Evolutionary conservation across 1,139 yeast genomes (phyloP).

Genomic region (Geotrichum reessii): DNA sequence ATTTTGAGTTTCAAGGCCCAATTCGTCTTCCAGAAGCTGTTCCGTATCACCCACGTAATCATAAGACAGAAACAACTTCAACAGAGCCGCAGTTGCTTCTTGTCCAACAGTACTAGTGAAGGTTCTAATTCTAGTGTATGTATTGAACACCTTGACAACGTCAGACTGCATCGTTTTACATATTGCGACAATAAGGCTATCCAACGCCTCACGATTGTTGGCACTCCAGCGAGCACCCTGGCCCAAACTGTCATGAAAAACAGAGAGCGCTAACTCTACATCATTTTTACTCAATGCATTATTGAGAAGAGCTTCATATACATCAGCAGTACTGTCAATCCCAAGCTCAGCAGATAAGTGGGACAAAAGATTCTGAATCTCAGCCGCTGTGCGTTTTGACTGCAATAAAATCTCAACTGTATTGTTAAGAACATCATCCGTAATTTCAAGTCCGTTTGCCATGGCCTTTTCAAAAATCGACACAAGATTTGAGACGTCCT

Average conservation of each 20-base stretch:
- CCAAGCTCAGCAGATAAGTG: conserved; percentile 8
- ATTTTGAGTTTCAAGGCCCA: conserved; percentile 40
- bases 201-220: conserved; percentile 33
- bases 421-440: conserved; percentile 14
- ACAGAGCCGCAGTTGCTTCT: conserved; percentile 45
- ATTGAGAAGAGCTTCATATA: conserved; percentile 13
- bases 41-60: conserved; percentile 55
- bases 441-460: conserved; percentile 4
- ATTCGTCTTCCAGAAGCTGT: conserved; percentile 54
- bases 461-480: not conserved
- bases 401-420: conserved; percentile 15
- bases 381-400: conserved; percentile 1
- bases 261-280: conserved; percentile 32
- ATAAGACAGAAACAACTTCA: conserved; percentile 44
- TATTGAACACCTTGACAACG: conserved; percentile 27
- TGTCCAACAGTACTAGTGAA: conserved; percentile 40
- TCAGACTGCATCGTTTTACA: conserved; percentile 28
- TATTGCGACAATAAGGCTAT: conserved; percentile 33
- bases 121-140: conserved; percentile 37
- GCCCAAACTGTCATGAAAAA: conserved; percentile 38
- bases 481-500: not conserved
- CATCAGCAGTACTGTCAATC: conserved; percentile 13
- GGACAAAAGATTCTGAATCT: conserved; percentile 6
- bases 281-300: conserved; percentile 18
- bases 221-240: conserved; percentile 44